These are phyloP conservation scores for Knoxdaviesia proteae DNA, from an alignment of 2,329 filamentous ascomycete species.

Conservation along the genomic window DNA sequence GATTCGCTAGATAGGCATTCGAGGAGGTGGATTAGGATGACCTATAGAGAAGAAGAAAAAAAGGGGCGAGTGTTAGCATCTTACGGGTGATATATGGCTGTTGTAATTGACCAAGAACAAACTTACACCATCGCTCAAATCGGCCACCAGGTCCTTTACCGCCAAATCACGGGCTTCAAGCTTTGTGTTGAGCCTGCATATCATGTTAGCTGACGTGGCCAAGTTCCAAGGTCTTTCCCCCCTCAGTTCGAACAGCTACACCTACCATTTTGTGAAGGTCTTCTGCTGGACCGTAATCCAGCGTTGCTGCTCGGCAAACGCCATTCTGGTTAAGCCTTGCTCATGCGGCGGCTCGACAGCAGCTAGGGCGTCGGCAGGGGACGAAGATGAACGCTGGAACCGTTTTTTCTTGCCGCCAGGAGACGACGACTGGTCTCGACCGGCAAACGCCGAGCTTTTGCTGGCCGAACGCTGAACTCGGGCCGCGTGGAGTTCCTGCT, in stretches of 20 bases:
- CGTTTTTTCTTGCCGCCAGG: conserved; percentile 10
- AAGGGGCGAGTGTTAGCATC: not conserved
- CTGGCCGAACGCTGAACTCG: conserved; percentile 23
- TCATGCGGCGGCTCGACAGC: conserved; percentile 27
- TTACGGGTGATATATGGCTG: not conserved
- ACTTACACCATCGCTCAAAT: conserved; percentile 84
- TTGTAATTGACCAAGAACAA: not conserved
- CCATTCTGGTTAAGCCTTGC: conserved; percentile 35
- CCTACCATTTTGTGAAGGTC: conserved; percentile 87
- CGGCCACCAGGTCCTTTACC: conserved; percentile 70
- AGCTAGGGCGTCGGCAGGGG: conserved; percentile 20
- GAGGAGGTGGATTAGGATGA: conserved; percentile 87
- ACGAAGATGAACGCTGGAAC: conserved; percentile 15
- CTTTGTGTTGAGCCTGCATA: conserved; percentile 78
- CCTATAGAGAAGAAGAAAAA: conserved; percentile 26
- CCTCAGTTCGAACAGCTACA: not conserved
- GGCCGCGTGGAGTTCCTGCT: conserved; percentile 27
- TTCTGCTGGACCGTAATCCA: conserved; percentile 83
- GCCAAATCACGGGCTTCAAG: conserved; percentile 56
- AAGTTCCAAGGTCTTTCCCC: not conserved
- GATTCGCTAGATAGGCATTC: conserved; percentile 91
- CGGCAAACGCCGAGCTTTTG: conserved; percentile 11
- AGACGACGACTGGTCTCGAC: conserved; percentile 5
- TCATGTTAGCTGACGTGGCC: not conserved
- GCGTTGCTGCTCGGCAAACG: conserved; percentile 40